Conservation (phyloP, 108 stramenopile genomes). For the Chaetoceros muelleri region DNA sequence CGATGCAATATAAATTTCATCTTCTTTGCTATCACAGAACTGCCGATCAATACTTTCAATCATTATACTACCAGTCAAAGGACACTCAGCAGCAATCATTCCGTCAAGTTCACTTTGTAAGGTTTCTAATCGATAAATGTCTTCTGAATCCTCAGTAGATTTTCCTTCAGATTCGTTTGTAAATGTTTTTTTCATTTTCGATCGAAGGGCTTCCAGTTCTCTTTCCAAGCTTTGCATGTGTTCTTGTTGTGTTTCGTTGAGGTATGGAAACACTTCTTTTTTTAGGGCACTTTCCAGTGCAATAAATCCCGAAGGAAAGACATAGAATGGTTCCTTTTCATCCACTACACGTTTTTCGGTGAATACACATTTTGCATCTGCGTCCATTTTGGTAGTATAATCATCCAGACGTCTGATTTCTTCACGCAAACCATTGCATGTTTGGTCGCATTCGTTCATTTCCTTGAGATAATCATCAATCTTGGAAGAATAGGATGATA, state of each 20-base stretch:
- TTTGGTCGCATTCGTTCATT: slow-evolving; percentile 79
- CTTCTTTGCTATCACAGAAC: slow-evolving; percentile 32
- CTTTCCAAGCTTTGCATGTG: slow-evolving; percentile 53
- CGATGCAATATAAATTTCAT: slow-evolving; percentile 14
- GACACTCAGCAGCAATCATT: slow-evolving; percentile 82
- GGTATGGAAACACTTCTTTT: slow-evolving; percentile 45
- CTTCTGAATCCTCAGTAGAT: slow-evolving; percentile 8
- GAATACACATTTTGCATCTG: slow-evolving; percentile 69
- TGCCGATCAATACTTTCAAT: slow-evolving; percentile 59
- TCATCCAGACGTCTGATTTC: slow-evolving; percentile 53
- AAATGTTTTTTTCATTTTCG: background rate
- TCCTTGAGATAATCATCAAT: slow-evolving; percentile 76
- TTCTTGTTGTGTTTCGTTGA: slow-evolving; percentile 51
- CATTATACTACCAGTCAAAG: slow-evolving; percentile 70
- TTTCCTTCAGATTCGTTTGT: background rate
- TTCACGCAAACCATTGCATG: slow-evolving; percentile 55
- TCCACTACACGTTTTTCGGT: slow-evolving; percentile 57
- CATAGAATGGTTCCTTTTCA: slow-evolving; percentile 67
- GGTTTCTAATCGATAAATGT: slow-evolving; percentile 25
- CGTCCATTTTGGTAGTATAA: slow-evolving; percentile 42
- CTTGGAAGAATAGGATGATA: slow-evolving; percentile 74
- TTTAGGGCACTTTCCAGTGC: slow-evolving; percentile 60
- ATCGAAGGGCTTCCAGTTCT: slow-evolving; percentile 24
- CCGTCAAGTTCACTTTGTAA: slow-evolving; percentile 72
- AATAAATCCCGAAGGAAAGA: slow-evolving; percentile 82